These are phyloP conservation scores for Saccharomyces paradoxus DNA, from an alignment of 805 yeast species.

Conservation along the genomic window DNA sequence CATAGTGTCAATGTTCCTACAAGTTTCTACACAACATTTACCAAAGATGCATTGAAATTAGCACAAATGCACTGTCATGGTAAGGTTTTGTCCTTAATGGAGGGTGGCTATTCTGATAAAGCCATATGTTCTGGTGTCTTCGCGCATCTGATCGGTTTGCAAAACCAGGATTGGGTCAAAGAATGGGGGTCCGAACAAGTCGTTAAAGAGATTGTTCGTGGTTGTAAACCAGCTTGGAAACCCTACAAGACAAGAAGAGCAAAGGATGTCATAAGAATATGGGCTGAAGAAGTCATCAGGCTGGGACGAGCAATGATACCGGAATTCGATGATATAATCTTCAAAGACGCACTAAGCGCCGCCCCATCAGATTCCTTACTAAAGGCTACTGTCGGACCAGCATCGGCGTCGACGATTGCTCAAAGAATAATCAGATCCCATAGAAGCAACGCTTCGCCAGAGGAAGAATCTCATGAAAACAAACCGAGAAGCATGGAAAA, in stretches of 20 bases:
- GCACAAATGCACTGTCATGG: constrained; percentile 58
- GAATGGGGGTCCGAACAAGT: constrained; percentile 59
- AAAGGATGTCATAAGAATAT: constrained; percentile 42
- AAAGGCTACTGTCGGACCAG: neutral
- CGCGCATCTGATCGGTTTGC: constrained; percentile 68
- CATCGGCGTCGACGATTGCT: constrained; percentile 6
- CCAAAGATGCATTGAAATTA: constrained; percentile 61
- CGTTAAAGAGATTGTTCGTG: constrained; percentile 56
- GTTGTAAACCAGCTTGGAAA: constrained; percentile 61
- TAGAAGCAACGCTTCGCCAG: constrained; percentile 1
- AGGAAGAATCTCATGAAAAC: neutral
- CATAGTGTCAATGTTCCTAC: constrained; percentile 80
- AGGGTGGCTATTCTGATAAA: constrained; percentile 82
- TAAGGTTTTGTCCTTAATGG: constrained; percentile 58
- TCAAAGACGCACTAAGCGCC: constrained; percentile 6
- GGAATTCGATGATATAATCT: constrained; percentile 26
- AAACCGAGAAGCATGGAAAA: constrained; percentile 2
- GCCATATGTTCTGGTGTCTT: constrained; percentile 74
- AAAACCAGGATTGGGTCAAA: constrained; percentile 46
- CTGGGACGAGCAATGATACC: constrained; percentile 59
- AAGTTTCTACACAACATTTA: constrained; percentile 61
- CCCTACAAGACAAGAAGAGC: constrained; percentile 45
- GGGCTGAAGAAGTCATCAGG: constrained; percentile 59
- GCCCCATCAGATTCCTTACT: neutral
- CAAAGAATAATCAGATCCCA: constrained; percentile 24